These are phyloP conservation scores for Marvania coccoides DNA, from an alignment of 139 green algal species.

Conservation along the genomic window DNA sequence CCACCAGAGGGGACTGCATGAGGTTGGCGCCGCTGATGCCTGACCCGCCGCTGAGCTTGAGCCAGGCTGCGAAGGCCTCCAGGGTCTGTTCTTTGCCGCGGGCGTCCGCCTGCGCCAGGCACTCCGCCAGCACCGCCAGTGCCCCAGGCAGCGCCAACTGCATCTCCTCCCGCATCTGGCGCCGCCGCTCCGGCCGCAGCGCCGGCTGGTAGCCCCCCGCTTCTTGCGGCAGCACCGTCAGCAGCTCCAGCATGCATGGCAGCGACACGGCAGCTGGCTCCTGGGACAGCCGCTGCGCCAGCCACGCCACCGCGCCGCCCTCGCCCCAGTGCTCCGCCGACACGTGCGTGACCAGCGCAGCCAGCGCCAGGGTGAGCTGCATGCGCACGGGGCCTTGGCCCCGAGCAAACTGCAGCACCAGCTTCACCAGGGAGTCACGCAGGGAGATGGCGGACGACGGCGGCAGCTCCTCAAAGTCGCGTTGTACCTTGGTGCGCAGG, in stretches of 20 bases:
- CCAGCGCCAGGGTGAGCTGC: slow-evolving; percentile 83
- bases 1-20: slow-evolving; percentile 36
- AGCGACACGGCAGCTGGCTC: slow-evolving; percentile 33
- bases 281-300: slow-evolving; percentile 19
- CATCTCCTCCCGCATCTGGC: slow-evolving; percentile 59
- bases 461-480: slow-evolving; percentile 88
- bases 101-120: slow-evolving; percentile 4
- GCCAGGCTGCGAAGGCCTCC: slow-evolving; percentile 71
- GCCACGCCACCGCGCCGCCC: slow-evolving; percentile 30
- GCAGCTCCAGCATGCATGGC: slow-evolving; percentile 78
- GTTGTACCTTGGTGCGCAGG: slow-evolving; percentile 83
- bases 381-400: slow-evolving; percentile 55
- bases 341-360: slow-evolving; percentile 68
- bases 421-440: slow-evolving; percentile 61
- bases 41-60: slow-evolving; percentile 47
- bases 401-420: slow-evolving; percentile 57
- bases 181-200: slow-evolving; percentile 68
- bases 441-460: slow-evolving; percentile 39
- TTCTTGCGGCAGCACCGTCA: slow-evolving; percentile 83
- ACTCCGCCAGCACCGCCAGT: slow-evolving; percentile 58
- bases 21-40: not conserved
- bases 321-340: slow-evolving; percentile 51
- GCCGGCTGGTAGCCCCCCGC: slow-evolving; percentile 57
- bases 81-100: slow-evolving; percentile 30
- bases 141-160: slow-evolving; percentile 14